A percentile compares a stretch with the other conserved stretches of the same genome.
Conservation (phyloP, 495 filamentous ascomycete species). For the Pyrenopolyporus hunteri region DNA sequence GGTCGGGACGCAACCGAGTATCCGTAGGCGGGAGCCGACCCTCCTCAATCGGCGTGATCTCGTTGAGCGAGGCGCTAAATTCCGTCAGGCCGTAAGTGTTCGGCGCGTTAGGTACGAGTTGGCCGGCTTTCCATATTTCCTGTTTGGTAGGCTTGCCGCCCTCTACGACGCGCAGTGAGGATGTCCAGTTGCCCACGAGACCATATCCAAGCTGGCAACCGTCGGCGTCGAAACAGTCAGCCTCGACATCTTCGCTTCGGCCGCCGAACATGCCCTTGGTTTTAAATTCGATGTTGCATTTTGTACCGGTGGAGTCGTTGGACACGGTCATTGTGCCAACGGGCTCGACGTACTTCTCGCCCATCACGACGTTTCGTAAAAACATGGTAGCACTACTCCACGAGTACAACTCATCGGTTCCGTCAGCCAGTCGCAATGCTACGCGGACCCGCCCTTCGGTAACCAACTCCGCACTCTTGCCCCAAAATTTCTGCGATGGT, state of each 20-base stretch:
- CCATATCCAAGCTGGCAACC: slow-evolving; percentile 66
- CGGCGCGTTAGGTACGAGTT: slow-evolving; percentile 74
- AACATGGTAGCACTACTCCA: slow-evolving; percentile 87
- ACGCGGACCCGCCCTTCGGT: slow-evolving; percentile 87
- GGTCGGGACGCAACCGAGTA: slow-evolving; percentile 84
- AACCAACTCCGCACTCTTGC: slow-evolving; percentile 89
- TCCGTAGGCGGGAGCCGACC: slow-evolving; percentile 78
- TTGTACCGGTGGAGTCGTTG: slow-evolving; percentile 81
- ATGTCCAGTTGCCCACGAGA: slow-evolving; percentile 84
- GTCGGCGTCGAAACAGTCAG: slow-evolving; percentile 69
- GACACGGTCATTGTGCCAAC: slow-evolving; percentile 82
- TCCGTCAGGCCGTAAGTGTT: slow-evolving; percentile 84
- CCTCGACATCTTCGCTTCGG: slow-evolving; percentile 84
- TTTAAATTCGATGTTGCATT: slow-evolving; percentile 84
- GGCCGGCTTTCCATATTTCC: slow-evolving; percentile 78
- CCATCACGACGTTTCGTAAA: slow-evolving; percentile 93
- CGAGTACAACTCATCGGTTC: slow-evolving; percentile 75
- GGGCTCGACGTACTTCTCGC: slow-evolving; percentile 97
- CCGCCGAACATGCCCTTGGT: slow-evolving; percentile 95
- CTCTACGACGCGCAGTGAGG: slow-evolving; percentile 65
- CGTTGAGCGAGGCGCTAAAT: slow-evolving; percentile 87
- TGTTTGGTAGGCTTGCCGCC: slow-evolving; percentile 59
- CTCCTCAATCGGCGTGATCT: slow-evolving; percentile 81
- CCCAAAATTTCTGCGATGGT: slow-evolving; percentile 97
- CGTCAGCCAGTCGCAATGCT: slow-evolving; percentile 64